phyloP scores from a whole-genome alignment of 345 rosid species.

The Citrus trifoliata region DNA sequence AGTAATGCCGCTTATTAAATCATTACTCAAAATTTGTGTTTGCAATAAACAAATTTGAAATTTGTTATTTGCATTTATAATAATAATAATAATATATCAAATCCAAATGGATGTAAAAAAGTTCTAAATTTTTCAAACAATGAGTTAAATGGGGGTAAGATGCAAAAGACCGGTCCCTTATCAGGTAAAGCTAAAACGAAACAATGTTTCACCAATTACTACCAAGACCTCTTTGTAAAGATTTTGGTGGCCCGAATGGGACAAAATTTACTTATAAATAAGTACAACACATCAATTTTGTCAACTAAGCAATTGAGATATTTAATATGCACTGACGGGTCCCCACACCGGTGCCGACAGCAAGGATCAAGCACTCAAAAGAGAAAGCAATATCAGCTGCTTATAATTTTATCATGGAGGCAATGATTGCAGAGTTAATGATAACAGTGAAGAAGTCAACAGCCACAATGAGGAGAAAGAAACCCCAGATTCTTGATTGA shows the following conservation, averaged over 20 bases:
- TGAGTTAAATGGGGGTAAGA: background rate
- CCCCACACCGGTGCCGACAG: conserved; percentile 20
- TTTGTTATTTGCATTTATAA: no score
- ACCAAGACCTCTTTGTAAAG: background rate
- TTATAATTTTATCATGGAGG: conserved; percentile 31
- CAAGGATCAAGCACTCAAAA: conserved; percentile 31
- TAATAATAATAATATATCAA: no score
- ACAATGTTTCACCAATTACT: background rate
- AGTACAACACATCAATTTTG: background rate
- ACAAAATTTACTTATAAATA: background rate
- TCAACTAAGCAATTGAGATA: conserved; percentile 3
- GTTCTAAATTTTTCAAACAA: no score
- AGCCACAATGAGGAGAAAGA: conserved; percentile 33
- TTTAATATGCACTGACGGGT: conserved; percentile 20
- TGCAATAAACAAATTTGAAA: no score
- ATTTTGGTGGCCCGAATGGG: background rate
- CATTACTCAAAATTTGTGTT: no score
- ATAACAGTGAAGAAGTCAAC: conserved; percentile 47
- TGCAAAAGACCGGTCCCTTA: background rate
- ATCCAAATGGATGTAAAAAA: no score
- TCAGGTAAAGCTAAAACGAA: background rate
- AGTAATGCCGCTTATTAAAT: accelerated
- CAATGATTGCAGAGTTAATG: conserved; percentile 38
- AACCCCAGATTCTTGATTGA: conserved; percentile 25
- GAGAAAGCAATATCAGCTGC: conserved; percentile 19